Conservation (phyloP, 176 grass and related monocot genomes). For the Oryza rufipogon region DNA sequence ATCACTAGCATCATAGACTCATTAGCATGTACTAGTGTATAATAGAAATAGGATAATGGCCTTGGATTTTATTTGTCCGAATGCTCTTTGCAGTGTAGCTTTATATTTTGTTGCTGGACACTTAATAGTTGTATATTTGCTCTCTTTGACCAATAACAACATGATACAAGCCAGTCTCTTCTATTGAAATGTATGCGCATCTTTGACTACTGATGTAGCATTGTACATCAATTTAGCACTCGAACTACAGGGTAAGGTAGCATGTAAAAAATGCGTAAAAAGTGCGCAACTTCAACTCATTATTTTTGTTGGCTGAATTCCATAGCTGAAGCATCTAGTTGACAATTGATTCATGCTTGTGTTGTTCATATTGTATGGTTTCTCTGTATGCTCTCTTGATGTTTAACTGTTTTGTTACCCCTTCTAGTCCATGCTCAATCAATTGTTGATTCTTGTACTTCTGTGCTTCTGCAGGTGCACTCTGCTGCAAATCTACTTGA, state of each 20-base stretch:
- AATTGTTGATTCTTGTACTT: slow-evolving; percentile 26
- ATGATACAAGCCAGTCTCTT: not conserved
- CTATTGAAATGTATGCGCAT: not conserved
- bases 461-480: slow-evolving; percentile 70
- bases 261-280: not conserved
- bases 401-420: slow-evolving; percentile 9
- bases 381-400: not conserved
- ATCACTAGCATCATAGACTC: not conserved
- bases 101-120: slow-evolving; percentile 9
- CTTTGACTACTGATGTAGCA: not conserved
- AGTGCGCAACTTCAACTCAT: slow-evolving; percentile 1
- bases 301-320: not conserved
- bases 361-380: slow-evolving; percentile 10
- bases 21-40: not conserved
- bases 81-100: not conserved
- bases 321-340: not conserved
- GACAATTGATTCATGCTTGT: not conserved
- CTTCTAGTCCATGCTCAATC: not conserved
- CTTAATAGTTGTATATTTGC: not conserved
- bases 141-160: not conserved
- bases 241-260: not conserved
- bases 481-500: slow-evolving; percentile 93
- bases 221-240: not conserved
- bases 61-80: not conserved
- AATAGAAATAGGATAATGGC: not conserved